Evolutionary conservation across 495 filamentous ascomycete genomes (phyloP), one percentile per base, ranked within the genome.

Genomic region (Gamarada debralockiae): DNA sequence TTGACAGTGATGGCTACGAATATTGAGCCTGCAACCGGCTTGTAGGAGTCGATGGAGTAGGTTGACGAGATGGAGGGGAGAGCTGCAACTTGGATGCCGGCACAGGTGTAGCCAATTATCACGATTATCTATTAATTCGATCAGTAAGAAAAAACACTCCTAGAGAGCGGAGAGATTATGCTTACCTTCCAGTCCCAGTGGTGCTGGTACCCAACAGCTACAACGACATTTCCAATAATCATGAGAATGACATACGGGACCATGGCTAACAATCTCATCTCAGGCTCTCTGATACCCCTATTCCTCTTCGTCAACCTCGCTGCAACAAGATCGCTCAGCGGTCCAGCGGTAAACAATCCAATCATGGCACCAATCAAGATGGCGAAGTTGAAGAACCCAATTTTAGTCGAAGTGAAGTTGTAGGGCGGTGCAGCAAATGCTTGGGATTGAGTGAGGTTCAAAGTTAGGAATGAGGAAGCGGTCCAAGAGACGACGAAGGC

Each of bases 401-500:
- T 65, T 25, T 56, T 56, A 20, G 55, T 48, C 6, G 70, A 65
- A 36, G 64, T 72, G 65, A 77, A 78, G 55, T 77, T 76, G 58
- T 85, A 86, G 0, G 82, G 83, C 14, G 82, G 80, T 0, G 72
- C 75, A 15, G 75, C 76, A 56, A 86, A 83, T 3, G 67, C 78
- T 62, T 84, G 79, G 17, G 71, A 71, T 60, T 85, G 82, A 1
- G 80, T 84, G 17, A 85, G 66, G 63, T 85, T 86, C 48, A 84
- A 53, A 3, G 75, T 79, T 44, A 85, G 64, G 67, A 82, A 84
- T 21, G 65, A 72, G 44, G 73, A 79, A 25, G 78, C 80, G 21
- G 72, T 72, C 79, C 80, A 85, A 8, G 79, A 81, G 3, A 84
- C 79, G 21, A 84, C 74, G 64, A 85, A 85, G 22, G 75, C 71